Evolutionary conservation across 2,329 filamentous ascomycete genomes (phyloP).

Genomic region (Dactylellina cionopaga): DNA sequence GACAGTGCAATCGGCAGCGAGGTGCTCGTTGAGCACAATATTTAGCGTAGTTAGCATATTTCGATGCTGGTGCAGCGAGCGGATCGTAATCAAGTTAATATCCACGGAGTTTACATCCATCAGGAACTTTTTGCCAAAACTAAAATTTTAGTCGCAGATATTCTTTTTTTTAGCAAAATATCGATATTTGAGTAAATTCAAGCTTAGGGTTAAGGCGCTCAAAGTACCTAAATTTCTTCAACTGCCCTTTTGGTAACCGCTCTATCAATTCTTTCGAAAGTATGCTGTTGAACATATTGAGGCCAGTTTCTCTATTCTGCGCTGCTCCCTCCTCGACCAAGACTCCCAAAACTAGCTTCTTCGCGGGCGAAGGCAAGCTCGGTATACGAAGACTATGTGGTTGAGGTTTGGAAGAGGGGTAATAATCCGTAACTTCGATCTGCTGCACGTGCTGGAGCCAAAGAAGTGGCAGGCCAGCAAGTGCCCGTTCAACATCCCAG

Average conservation of each 20-base stretch:
- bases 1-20: slow-evolving; percentile 17
- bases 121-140: slow-evolving; percentile 5
- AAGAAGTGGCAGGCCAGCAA: background rate
- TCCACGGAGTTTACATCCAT: slow-evolving; percentile 9
- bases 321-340: background rate
- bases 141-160: background rate
- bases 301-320: background rate
- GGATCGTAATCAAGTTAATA: slow-evolving; percentile 5
- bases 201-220: too few relatives aligned
- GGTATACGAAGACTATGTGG: slow-evolving; percentile 16
- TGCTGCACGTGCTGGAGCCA: slow-evolving; percentile 21
- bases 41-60: slow-evolving; percentile 19
- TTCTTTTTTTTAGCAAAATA: background rate
- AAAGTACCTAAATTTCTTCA: slow-evolving; percentile 6
- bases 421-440: slow-evolving; percentile 25
- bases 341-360: too few relatives aligned
- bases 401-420: background rate
- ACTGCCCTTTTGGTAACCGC: slow-evolving; percentile 3
- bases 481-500: slow-evolving; percentile 2
- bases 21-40: slow-evolving; percentile 6
- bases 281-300: background rate
- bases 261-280: slow-evolving; percentile 11
- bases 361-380: background rate
- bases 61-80: slow-evolving; percentile 9
- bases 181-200: too few relatives aligned